Base-by-base conservation (phyloP, 345 rosid genomes). In the Microthlaspi erraticum region DNA sequence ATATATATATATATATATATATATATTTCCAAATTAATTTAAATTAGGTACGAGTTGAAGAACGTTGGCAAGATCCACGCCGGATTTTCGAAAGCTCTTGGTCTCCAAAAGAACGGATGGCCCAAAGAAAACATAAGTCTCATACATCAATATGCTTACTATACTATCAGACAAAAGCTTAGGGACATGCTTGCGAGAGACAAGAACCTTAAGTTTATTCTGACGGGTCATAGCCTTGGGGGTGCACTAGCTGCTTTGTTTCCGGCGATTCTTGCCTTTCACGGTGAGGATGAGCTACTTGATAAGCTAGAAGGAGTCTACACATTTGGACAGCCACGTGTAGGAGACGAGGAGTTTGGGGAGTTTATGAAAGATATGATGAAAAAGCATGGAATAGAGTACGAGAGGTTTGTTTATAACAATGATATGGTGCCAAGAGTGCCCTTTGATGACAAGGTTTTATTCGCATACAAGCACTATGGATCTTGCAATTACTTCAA, bases 301-400 rank as follows among this genome's bases (percentile, higher is more conserved):
- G n/a, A 77, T 49, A 85, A 74, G 75, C 69, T 88, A 56, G 86
- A 83, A 42, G 96, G 93, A 14, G 79, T 86, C 33, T 86, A 83
- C 65, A 82, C 93, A 1, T 90, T 77, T 60, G 97, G 93, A 62
- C 97, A 90, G 53, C 97, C 97, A 8, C 83, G 86, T 60, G 79
- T 90, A 50, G 93, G 96, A 2, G 88, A 90, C 34, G 66, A 33
- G 7, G 60, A 64, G 13, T 88, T 86, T 45, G 81, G 76, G 38
- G 71, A 16, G 5, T 88, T 73, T 53, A 80, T 85, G 97, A 77
- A 80, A n/a, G 39, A 26, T 9, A 61, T 70, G 49, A n/a, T 90
- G 37, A 4, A 7, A 2, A 29, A 56, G 11, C 39, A 87, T 38
- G 67, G 51, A 8, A 66, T 83, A 55, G 79, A 71, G 61, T 86